phyloP scores from a whole-genome alignment of 129 eudicot species.

The Flaveria linearis region DNA sequence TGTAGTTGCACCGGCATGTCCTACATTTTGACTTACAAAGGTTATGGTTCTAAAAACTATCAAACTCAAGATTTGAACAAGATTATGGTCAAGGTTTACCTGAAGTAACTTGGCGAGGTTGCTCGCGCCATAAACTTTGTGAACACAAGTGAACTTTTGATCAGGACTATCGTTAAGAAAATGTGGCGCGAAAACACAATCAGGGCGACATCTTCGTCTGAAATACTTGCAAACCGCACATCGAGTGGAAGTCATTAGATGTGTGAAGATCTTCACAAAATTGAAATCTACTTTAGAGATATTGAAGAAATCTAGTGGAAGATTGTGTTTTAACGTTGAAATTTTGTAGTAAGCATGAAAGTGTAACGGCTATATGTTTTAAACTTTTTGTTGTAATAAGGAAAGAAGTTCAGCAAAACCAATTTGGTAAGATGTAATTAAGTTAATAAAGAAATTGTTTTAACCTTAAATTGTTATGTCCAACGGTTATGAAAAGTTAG shows the following conservation, averaged over 20 bases:
- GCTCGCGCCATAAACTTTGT: conserved; percentile 52
- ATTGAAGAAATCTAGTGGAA: conserved; percentile 24
- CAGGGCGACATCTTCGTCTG: conserved; percentile 46
- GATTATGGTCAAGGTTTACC: conserved; percentile 23
- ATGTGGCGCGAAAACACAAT: conserved; percentile 48
- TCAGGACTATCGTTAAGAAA: conserved; percentile 43
- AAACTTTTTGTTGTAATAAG: conserved; percentile 5
- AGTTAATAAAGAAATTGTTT: too few relatives aligned
- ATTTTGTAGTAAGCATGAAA: conserved; percentile 6
- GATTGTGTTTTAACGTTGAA: conserved; percentile 14
- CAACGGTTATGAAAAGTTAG: too few relatives aligned
- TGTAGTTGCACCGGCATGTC: conserved; percentile 34
- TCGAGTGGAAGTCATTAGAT: conserved; percentile 31
- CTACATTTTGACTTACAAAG: conserved; percentile 14
- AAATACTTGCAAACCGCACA: conserved; percentile 57
- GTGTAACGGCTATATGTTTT: conserved; percentile 33
- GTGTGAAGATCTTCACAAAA: background rate
- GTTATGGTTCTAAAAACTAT: too few relatives aligned
- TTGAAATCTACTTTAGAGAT: conserved; percentile 1
- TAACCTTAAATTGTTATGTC: too few relatives aligned
- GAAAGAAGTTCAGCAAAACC: conserved; percentile 7
- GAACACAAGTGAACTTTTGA: conserved; percentile 46
- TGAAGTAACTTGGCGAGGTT: conserved; percentile 42
- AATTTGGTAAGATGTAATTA: conserved; percentile 17
- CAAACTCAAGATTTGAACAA: too few relatives aligned